phyloP scores from a whole-genome alignment of 345 rosid genomes.

The Eucalyptus viminalis region DNA sequence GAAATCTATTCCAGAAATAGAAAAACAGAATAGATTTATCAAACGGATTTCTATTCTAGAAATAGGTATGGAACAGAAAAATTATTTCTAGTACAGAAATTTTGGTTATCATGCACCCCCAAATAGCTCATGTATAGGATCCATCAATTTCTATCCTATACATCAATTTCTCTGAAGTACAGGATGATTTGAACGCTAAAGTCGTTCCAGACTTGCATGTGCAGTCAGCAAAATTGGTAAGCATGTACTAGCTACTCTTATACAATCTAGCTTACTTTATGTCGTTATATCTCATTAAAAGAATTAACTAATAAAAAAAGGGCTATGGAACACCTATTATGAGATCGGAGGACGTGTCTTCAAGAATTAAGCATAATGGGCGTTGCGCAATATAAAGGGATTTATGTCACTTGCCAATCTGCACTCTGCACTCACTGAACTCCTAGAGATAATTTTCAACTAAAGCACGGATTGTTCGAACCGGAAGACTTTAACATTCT shows the following conservation, averaged over 20 bases:
- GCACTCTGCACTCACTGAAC: not conserved
- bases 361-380: not conserved
- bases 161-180: not conserved
- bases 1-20: no score
- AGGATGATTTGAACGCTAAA: not conserved
- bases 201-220: not conserved
- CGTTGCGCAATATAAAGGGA: not conserved
- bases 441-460: not conserved
- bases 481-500: not conserved
- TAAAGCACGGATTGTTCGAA: not conserved
- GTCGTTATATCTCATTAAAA: not conserved
- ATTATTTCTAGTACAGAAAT: no score
- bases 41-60: no score
- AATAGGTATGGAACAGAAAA: no score
- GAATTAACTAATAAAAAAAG: not conserved
- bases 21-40: no score
- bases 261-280: not conserved
- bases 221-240: not conserved
- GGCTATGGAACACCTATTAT: not conserved
- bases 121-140: not conserved
- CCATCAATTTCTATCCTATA: no score
- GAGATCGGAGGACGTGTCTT: not conserved
- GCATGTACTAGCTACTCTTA: not conserved
- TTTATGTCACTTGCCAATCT: not conserved
- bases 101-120: not conserved